Evolutionary conservation across 305 asterid genomes (phyloP).

Genomic region (Solanum hybrid): DNA sequence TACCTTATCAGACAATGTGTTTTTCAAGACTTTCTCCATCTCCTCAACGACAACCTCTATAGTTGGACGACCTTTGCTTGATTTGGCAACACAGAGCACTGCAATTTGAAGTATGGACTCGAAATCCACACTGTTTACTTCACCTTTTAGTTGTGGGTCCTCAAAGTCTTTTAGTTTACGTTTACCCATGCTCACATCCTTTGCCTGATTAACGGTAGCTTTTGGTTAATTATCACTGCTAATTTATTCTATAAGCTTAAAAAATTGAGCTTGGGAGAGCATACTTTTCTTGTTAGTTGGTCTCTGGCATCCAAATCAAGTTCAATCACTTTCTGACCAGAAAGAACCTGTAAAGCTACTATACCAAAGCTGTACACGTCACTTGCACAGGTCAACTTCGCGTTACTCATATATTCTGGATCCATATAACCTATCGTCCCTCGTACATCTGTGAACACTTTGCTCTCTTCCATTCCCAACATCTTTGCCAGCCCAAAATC

Average conservation of each 20-base stretch:
- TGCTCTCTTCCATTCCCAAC: slow-evolving; percentile 71
- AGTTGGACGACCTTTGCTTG: slow-evolving; percentile 73
- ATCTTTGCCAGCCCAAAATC: slow-evolving; percentile 73
- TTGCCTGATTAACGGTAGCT: slow-evolving; percentile 35
- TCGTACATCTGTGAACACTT: slow-evolving; percentile 70
- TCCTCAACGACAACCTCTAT: slow-evolving; percentile 53
- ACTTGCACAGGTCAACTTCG: slow-evolving; percentile 74
- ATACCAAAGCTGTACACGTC: slow-evolving; percentile 80
- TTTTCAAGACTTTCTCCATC: slow-evolving; percentile 57
- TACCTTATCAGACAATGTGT: slow-evolving; percentile 42
- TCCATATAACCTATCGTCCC: slow-evolving; percentile 88
- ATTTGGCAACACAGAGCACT: slow-evolving; percentile 56
- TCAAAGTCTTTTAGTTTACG: slow-evolving; percentile 56
- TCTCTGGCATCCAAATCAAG: slow-evolving; percentile 74
- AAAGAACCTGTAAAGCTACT: slow-evolving; percentile 64
- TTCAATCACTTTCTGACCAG: slow-evolving; percentile 68
- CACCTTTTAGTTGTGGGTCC: slow-evolving; percentile 44
- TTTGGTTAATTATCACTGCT: background rate
- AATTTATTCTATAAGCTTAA: background rate
- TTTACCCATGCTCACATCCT: slow-evolving; percentile 58
- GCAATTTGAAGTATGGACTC: slow-evolving; percentile 74
- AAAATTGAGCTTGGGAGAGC: background rate
- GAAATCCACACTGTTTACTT: slow-evolving; percentile 43
- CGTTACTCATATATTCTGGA: slow-evolving; percentile 89
- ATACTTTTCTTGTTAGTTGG: slow-evolving; percentile 76